Evolutionary conservation across 371 early-diverging fungal species (phyloP).

Genomic region (Conidiobolus incongruus): DNA sequence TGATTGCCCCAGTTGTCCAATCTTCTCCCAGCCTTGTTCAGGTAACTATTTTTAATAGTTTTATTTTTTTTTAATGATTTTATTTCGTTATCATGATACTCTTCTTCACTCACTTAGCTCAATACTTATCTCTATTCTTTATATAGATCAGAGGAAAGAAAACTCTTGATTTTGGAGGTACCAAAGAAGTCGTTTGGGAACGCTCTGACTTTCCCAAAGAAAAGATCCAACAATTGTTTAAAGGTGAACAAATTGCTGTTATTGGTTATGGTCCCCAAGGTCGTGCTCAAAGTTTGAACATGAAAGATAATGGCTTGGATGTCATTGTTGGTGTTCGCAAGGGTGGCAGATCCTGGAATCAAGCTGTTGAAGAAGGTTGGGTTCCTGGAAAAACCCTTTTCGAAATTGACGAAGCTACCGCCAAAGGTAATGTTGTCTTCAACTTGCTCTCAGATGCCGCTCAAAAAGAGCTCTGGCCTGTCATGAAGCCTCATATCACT

Average conservation of each 20-base stretch:
- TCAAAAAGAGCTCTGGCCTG: constrained; percentile 80
- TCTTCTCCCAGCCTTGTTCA: no score
- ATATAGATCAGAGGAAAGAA: constrained; percentile 53
- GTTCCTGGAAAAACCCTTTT: constrained; percentile 89
- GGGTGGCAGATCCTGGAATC: constrained; percentile 74
- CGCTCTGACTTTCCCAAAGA: constrained; percentile 81
- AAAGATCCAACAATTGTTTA: constrained; percentile 78
- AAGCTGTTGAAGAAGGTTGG: constrained; percentile 91
- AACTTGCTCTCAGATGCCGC: constrained; percentile 92
- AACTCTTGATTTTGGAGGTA: constrained; percentile 87
- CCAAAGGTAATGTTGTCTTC: constrained; percentile 80
- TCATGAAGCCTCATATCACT: constrained; percentile 70
- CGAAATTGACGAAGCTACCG: constrained; percentile 74
- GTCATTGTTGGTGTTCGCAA: constrained; percentile 90
- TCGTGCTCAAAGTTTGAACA: constrained; percentile 87
- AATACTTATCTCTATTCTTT: no score
- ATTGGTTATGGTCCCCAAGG: constrained; percentile 97
- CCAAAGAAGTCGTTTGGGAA: constrained; percentile 83
- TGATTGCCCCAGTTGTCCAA: no score
- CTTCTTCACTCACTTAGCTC: no score
- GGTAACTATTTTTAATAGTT: no score
- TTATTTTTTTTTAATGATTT: no score
- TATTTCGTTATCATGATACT: no score
- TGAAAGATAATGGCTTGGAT: constrained; percentile 88
- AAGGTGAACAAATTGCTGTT: constrained; percentile 83